Evolutionary conservation across 2,329 filamentous ascomycete species (phyloP).

Genomic region (Raffaelea ambrosiae): DNA sequence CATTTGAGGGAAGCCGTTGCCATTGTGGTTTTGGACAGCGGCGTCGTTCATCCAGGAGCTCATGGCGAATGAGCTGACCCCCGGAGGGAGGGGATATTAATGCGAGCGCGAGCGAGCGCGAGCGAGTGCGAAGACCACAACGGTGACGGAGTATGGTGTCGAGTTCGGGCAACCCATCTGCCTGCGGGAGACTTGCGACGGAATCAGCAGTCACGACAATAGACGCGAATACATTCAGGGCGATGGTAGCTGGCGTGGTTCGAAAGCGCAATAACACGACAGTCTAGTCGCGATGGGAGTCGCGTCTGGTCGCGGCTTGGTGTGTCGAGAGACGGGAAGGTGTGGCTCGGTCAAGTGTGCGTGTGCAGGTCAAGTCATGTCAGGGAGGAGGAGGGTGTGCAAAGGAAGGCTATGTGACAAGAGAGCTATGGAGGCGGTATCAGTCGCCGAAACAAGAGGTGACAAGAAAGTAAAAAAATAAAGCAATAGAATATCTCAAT

Average conservation of each 20-base stretch:
- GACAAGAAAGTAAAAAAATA: background rate
- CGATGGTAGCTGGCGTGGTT: constrained; percentile 24
- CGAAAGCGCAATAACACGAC: constrained; percentile 37
- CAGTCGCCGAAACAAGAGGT: background rate
- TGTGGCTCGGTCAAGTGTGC: constrained; percentile 7
- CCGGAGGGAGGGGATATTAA: background rate
- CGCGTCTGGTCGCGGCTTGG: constrained; percentile 32
- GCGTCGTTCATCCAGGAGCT: constrained; percentile 67
- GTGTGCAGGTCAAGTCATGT: constrained; percentile 4
- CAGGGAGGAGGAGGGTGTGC: background rate
- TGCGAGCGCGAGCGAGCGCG: background rate
- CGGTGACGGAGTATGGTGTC: constrained; percentile 4
- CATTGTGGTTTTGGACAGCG: constrained; percentile 60
- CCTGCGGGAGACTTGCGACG: constrained; percentile 24
- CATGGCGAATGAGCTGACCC: constrained; percentile 33
- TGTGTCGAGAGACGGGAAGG: constrained; percentile 1
- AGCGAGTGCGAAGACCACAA: background rate
- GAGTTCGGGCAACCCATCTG: constrained; percentile 32
- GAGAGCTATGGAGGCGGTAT: background rate
- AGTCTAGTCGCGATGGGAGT: constrained; percentile 33
- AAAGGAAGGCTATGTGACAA: no score
- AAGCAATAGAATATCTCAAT: background rate
- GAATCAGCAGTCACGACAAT: constrained; percentile 34
- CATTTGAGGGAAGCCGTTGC: constrained; percentile 58
- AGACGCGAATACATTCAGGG: constrained; percentile 31